phyloP scores from a whole-genome alignment of 768 basidiomycete species.

The Suillus tomentosus region DNA sequence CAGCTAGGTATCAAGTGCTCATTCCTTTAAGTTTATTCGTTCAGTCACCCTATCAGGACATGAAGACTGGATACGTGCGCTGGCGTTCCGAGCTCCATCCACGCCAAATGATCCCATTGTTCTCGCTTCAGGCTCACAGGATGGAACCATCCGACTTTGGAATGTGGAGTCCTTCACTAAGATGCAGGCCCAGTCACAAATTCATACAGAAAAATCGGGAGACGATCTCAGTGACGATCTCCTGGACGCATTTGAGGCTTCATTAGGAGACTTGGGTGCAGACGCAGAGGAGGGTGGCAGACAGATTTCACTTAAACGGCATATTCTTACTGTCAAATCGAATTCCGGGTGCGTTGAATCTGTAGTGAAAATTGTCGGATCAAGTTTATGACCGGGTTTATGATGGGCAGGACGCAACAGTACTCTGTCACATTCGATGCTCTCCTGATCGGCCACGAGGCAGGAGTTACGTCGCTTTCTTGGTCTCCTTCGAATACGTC shows the following conservation, averaged over 20 bases:
- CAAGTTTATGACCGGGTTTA: conserved; percentile 10
- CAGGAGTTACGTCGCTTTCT: conserved; percentile 82
- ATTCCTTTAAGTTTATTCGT: conserved; percentile 51
- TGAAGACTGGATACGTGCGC: conserved; percentile 91
- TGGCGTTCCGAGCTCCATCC: conserved; percentile 57
- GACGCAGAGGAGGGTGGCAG: conserved; percentile 79
- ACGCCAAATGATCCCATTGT: conserved; percentile 47
- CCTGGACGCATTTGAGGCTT: conserved; percentile 86
- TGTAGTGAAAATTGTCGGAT: background rate
- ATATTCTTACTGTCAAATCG: conserved; percentile 69
- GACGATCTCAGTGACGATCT: conserved; percentile 64
- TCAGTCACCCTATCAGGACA: conserved; percentile 75
- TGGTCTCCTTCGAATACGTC: conserved; percentile 65
- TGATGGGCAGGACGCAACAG: conserved; percentile 40
- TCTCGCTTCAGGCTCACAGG: conserved; percentile 94
- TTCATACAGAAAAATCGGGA: conserved; percentile 23
- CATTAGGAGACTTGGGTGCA: conserved; percentile 60
- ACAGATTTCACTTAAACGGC: conserved; percentile 88
- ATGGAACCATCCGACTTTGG: conserved; percentile 93
- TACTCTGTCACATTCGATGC: conserved; percentile 92
- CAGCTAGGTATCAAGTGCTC: conserved; percentile 6
- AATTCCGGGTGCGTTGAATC: conserved; percentile 38
- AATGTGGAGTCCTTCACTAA: conserved; percentile 61
- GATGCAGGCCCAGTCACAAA: conserved; percentile 15
- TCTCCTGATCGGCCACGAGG: conserved; percentile 94